Evolutionary conservation across 2,329 filamentous ascomycete genomes (phyloP).

Genomic region (Cladosporium sp.): DNA sequence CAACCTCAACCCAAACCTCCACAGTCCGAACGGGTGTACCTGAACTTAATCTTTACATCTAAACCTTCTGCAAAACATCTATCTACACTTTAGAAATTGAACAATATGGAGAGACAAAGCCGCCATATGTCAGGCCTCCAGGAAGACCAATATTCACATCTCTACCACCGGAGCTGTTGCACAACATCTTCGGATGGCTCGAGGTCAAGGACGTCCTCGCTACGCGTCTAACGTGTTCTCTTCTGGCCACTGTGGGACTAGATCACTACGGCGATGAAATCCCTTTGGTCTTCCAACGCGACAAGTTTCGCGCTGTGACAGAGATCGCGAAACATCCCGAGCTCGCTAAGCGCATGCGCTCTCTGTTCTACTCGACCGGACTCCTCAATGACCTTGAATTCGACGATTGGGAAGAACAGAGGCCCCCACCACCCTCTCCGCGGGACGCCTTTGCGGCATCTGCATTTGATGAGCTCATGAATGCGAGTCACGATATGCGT

Average conservation of each 20-base stretch:
- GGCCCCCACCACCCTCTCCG: too few species aligned
- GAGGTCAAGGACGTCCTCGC: background rate
- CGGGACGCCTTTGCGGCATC: too few species aligned
- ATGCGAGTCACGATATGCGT: background rate
- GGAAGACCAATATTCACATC: background rate
- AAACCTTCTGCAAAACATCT: too few species aligned
- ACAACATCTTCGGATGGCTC: background rate
- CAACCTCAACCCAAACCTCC: too few species aligned
- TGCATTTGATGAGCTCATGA: background rate
- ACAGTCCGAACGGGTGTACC: too few species aligned
- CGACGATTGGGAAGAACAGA: too few species aligned
- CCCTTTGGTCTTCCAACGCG: background rate
- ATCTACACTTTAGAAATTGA: too few species aligned
- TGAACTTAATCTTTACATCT: too few species aligned
- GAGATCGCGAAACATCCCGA: background rate
- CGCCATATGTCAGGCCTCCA: too few species aligned
- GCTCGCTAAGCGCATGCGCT: background rate
- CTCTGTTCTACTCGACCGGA: background rate
- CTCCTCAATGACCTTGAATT: too few species aligned
- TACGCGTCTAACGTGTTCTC: background rate
- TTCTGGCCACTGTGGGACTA: background rate
- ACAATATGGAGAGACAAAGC: too few species aligned
- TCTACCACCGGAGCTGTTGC: background rate
- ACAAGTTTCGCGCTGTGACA: background rate
- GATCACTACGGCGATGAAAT: background rate